A percentile compares a stretch with the other conserved stretches of the same genome.
Conservation (phyloP, 768 basidiomycete species). For the Mycena haematopus region DNA sequence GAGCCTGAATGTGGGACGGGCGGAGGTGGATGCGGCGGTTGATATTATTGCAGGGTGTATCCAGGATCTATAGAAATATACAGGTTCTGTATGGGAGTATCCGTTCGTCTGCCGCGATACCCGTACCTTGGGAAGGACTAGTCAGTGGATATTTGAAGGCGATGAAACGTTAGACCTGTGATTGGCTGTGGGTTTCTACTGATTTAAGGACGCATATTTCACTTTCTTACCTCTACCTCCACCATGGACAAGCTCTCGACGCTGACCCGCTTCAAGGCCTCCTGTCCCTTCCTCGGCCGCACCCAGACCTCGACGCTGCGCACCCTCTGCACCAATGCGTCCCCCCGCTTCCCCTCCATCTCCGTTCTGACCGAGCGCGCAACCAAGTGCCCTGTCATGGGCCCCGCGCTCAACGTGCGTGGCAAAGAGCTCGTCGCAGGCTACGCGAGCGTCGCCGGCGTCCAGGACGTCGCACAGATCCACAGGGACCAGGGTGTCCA, state of each 20-base stretch:
- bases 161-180: slow-evolving; percentile 21
- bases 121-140: no score
- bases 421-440: slow-evolving; percentile 81
- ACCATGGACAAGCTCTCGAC: slow-evolving; percentile 78
- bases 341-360: slow-evolving; percentile 74
- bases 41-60: slow-evolving; percentile 88
- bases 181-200: slow-evolving; percentile 32
- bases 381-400: slow-evolving; percentile 94
- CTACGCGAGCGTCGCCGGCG: slow-evolving; percentile 88
- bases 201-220: not conserved
- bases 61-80: slow-evolving; percentile 38
- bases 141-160: no score
- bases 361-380: slow-evolving; percentile 87
- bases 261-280: slow-evolving; percentile 77
- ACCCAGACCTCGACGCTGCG: slow-evolving; percentile 84
- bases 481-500: slow-evolving; percentile 82
- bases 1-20: slow-evolving; percentile 78
- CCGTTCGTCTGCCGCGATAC: no score
- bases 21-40: slow-evolving; percentile 85
- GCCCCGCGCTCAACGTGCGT: slow-evolving; percentile 85
- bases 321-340: slow-evolving; percentile 74
- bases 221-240: slow-evolving; percentile 23
- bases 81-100: no score
- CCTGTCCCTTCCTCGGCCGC: slow-evolving; percentile 88
- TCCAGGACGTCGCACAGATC: slow-evolving; percentile 80